These are phyloP conservation scores for Rhododendron griersonianum DNA, from an alignment of 148 eudicot species.

Conservation along the genomic window DNA sequence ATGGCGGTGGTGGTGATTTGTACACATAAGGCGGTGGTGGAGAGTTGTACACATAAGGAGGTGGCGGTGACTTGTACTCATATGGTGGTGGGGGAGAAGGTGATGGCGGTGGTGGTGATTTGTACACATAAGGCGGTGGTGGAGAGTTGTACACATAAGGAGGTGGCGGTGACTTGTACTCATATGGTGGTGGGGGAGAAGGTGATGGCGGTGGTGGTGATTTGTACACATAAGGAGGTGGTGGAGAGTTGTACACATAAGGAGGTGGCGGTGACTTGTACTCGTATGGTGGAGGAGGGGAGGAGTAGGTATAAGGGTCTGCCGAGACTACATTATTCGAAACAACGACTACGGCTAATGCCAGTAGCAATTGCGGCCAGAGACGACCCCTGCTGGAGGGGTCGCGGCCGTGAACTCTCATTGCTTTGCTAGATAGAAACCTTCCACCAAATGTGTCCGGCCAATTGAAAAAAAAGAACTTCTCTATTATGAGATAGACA, in stretches of 20 bases:
- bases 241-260: neutral
- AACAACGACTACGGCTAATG: constrained; percentile 3
- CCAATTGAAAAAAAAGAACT: neutral
- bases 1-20: neutral
- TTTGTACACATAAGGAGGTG: neutral
- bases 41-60: neutral
- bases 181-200: neutral
- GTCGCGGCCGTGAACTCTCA: constrained; percentile 21
- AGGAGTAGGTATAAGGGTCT: constrained; percentile 3
- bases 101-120: neutral
- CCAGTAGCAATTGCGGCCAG: constrained; percentile 12
- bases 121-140: neutral
- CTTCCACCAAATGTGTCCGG: neutral
- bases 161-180: neutral
- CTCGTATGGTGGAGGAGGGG: constrained; percentile 2
- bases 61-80: neutral
- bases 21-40: neutral
- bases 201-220: neutral
- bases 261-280: neutral
- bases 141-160: neutral
- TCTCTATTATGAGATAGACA: neutral
- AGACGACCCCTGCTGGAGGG: constrained; percentile 1
- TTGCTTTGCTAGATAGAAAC: neutral
- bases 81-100: neutral
- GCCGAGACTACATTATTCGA: constrained; percentile 11